phyloP scores from a whole-genome alignment of 192 early-diverging fungal species.

The Diversispora eburnea region DNA sequence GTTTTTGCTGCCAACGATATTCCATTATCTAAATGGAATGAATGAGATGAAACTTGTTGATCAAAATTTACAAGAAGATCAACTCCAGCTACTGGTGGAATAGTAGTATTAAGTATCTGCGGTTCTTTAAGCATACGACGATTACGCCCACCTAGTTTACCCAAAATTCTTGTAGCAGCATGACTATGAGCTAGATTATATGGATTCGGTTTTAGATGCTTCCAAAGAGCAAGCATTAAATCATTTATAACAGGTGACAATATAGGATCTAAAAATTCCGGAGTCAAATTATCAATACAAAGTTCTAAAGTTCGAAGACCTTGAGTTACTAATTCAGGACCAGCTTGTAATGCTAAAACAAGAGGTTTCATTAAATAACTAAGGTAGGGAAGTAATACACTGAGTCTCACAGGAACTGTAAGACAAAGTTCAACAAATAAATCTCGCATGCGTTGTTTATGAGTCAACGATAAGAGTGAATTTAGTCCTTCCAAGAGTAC shows the following conservation, averaged over 20 bases:
- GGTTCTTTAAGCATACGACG: constrained; percentile 78
- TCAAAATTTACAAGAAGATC: constrained; percentile 61
- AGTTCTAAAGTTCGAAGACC: constrained; percentile 94
- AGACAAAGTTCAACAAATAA: constrained; percentile 97
- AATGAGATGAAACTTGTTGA: constrained; percentile 43
- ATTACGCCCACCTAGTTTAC: constrained; percentile 98
- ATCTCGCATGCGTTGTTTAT: constrained; percentile 83
- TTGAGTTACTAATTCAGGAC: constrained; percentile 92
- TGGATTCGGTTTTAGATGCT: constrained; percentile 82
- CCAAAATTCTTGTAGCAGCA: constrained; percentile 87
- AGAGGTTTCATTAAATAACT: constrained; percentile 95
- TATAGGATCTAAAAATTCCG: constrained; percentile 95
- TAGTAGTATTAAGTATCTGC: constrained; percentile 45
- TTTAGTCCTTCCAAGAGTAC: constrained; percentile 92
- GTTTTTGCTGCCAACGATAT: constrained; percentile 52
- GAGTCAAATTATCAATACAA: constrained; percentile 96
- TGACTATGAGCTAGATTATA: constrained; percentile 81
- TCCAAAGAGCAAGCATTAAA: constrained; percentile 91
- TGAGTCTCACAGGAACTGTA: constrained; percentile 94
- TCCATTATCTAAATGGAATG: constrained; percentile 57
- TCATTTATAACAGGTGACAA: constrained; percentile 91
- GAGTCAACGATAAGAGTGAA: constrained; percentile 68
- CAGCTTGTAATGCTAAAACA: constrained; percentile 86
- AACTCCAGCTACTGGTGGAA: constrained; percentile 51
- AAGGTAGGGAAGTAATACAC: constrained; percentile 88